A percentile compares a stretch with the other conserved stretches of the same genome.
These are phyloP conservation scores for Streptanthus diversifolius DNA, from an alignment of 345 rosid genomes.

Conservation along the genomic window DNA sequence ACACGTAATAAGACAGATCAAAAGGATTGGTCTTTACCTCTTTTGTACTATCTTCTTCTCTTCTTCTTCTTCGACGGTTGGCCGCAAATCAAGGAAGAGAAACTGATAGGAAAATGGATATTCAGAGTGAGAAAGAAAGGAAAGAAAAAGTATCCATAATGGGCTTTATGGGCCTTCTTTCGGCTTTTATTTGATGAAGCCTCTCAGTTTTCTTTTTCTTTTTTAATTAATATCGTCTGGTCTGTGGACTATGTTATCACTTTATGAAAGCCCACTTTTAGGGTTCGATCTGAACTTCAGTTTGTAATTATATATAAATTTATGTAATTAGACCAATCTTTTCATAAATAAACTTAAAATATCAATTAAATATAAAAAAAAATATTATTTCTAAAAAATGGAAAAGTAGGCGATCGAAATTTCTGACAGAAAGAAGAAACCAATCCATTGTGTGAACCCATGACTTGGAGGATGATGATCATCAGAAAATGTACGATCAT, in stretches of 20 bases:
- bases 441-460: constrained; percentile 9
- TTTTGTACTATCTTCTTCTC: constrained; percentile 14
- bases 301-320: background rate
- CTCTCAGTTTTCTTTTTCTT: background rate
- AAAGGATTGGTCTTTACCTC: constrained; percentile 25
- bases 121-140: background rate
- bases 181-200: background rate
- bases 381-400: too few species aligned
- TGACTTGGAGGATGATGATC: constrained; percentile 26
- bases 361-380: background rate
- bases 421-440: constrained; percentile 18
- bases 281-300: background rate
- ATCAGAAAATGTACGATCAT: constrained; percentile 10
- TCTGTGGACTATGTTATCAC: background rate
- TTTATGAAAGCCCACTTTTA: background rate
- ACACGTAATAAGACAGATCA: constrained; percentile 22
- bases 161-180: constrained; percentile 20
- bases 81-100: constrained; percentile 24
- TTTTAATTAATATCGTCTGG: background rate
- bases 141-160: background rate
- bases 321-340: too few species aligned
- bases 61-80: constrained; percentile 13
- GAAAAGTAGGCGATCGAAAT: background rate
- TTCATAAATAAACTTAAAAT: background rate
- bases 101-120: constrained; percentile 14